Evolutionary conservation across 768 basidiomycete species (phyloP).

Genomic region (Xanthoconium purpureum): DNA sequence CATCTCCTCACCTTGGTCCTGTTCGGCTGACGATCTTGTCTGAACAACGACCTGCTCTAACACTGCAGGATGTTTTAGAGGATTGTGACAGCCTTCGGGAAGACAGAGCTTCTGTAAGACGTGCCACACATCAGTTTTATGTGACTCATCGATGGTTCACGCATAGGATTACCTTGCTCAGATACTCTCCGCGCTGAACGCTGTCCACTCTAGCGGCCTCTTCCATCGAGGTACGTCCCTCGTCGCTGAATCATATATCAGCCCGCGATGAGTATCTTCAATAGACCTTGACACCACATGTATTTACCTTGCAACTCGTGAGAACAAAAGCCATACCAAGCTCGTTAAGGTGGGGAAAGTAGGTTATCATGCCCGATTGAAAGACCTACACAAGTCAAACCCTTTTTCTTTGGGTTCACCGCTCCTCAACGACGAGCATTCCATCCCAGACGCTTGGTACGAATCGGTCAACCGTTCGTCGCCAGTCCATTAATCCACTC

Average conservation of each 20-base stretch:
- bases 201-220: conserved; percentile 60
- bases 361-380: conserved; percentile 65
- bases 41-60: conserved; percentile 68
- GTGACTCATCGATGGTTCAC: neutral
- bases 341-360: conserved; percentile 73
- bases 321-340: conserved; percentile 52
- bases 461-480: neutral
- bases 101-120: conserved; percentile 61
- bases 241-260: neutral
- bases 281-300: conserved; percentile 57
- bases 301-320: conserved; percentile 58
- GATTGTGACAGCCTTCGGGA: conserved; percentile 74
- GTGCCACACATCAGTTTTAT: neutral
- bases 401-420: conserved; percentile 48
- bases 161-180: conserved; percentile 72
- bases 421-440: conserved; percentile 14
- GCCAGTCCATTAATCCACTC: conserved; percentile 1
- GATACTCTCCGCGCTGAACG: conserved; percentile 66
- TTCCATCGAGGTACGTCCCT: conserved; percentile 62
- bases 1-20: conserved; percentile 45
- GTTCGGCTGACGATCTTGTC: conserved; percentile 63
- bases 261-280: neutral
- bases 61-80: conserved; percentile 70
- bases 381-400: conserved; percentile 84
- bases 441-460: conserved; percentile 32